Evolutionary conservation across 2,329 filamentous ascomycete species (phyloP).

Genomic region (Penicillium thymicola): DNA sequence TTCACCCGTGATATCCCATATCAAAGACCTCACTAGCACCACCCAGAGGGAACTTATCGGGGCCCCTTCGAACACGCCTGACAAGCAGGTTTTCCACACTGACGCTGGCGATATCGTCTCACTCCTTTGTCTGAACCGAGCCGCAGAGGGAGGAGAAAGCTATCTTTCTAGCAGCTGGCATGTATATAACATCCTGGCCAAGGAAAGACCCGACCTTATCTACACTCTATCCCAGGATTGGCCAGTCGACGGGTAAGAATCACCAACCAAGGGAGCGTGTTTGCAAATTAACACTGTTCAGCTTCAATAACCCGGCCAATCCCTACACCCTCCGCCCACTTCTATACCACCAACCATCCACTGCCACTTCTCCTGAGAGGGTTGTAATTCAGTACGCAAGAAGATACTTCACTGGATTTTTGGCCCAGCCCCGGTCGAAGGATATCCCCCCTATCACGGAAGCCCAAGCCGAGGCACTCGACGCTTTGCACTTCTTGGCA

Average conservation of each 20-base stretch:
- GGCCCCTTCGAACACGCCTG: conserved; percentile 22
- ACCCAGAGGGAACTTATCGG: conserved; percentile 13
- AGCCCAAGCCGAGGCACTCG: conserved; percentile 53
- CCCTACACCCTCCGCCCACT: conserved; percentile 47
- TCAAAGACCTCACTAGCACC: conserved; percentile 55
- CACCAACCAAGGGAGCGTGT: not conserved
- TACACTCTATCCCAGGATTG: conserved; percentile 50
- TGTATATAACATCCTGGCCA: conserved; percentile 55
- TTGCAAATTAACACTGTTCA: conserved; percentile 24
- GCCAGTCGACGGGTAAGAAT: conserved; percentile 46
- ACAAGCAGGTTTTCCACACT: conserved; percentile 54
- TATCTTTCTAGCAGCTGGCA: conserved; percentile 53
- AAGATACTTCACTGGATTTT: conserved; percentile 54
- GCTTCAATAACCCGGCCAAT: conserved; percentile 51
- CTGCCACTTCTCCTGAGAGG: conserved; percentile 47
- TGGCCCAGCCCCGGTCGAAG: conserved; percentile 41
- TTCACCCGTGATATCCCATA: conserved; percentile 54
- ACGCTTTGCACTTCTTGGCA: conserved; percentile 50
- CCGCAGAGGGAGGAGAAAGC: conserved; percentile 51
- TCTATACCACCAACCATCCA: conserved; percentile 53
- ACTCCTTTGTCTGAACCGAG: conserved; percentile 47
- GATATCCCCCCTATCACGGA: conserved; percentile 50
- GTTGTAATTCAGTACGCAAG: conserved; percentile 61
- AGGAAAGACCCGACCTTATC: conserved; percentile 53
- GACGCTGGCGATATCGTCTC: conserved; percentile 55